Base-by-base conservation (phyloP, 2,329 filamentous ascomycete genomes). In the Arachnopeziza araneosa region DNA sequence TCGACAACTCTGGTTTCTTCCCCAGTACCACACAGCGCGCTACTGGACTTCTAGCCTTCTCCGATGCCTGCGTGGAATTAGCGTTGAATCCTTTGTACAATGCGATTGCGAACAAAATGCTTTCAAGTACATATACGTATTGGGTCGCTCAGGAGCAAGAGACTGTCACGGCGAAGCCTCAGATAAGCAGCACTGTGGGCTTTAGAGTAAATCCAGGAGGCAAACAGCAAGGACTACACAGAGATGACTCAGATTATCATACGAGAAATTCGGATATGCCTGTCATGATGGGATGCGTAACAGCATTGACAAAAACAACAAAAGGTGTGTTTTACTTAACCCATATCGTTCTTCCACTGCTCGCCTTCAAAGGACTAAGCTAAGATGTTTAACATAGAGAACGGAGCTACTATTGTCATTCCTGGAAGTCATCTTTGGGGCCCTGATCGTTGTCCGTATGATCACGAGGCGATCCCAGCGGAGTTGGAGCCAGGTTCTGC, bases 121-220 rank as follows among this genome's bases (percentile, higher is more conserved):
- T 76, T 21, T 74, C 70, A 10, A 72, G 70, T n/a, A 71, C 66
- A 21, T 75, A 72, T 59, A 72, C 0, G 74, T 72, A 30, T 63
- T 75, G 74, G 75, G 66, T 70, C 56, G 69, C 69, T n/a, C 67
- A 75, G 48, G 63, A 68, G 23, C 65, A 69, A 56, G 68, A 67
- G 50, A 72, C 65, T 0, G 72, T 74, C 8, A 70, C 64, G 9
- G 69, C 69, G 0, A 76, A 76, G 64, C 75, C 75, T 1, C 71
- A 72, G 14, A 68, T 77, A 50, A 70, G 73, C 0, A 72, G 68
- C 0, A 74, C 74, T 1, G 73, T 74, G 5, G 75, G 73, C 6
- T 76, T 75, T 54, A 65, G 74, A 2, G 72, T 77, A 23, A 72
- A 74, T 44, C 76, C 76, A 17, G 76, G 76, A 0, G 75, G 73